Conservation (phyloP, 768 basidiomycete genomes). For the Phanerodontia chrysosporium region DNA sequence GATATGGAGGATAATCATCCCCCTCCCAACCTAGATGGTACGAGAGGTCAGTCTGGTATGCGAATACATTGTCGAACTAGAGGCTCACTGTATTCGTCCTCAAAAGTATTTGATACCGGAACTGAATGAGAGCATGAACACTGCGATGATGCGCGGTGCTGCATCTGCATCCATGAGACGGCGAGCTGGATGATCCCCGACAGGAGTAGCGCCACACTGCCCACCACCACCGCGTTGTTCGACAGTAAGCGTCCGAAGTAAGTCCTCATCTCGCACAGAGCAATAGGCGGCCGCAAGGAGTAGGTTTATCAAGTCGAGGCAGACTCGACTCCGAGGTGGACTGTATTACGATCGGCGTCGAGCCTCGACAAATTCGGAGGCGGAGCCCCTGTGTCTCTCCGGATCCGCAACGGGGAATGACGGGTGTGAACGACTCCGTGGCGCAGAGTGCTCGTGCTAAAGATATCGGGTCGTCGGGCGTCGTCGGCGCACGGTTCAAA, state of each 20-base stretch:
- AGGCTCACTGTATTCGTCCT: constrained; percentile 11
- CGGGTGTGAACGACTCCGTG: neutral
- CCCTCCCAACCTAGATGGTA: constrained; percentile 10
- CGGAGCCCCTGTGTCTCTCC: neutral
- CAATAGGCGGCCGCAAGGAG: neutral
- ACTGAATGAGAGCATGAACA: constrained; percentile 2
- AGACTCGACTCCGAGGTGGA: no score
- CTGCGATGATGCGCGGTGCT: neutral
- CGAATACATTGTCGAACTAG: no score
- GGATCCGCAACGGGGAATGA: neutral
- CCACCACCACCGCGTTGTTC: constrained; percentile 3
- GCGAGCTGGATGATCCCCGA: constrained; percentile 9
- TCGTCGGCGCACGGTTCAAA: neutral
- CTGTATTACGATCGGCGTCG: no score
- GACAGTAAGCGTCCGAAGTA: neutral
- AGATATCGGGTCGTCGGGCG: neutral
- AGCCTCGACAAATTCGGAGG: neutral
- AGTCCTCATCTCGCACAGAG: neutral
- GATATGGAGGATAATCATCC: constrained; percentile 17
- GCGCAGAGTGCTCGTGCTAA: neutral
- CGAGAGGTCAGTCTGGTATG: no score
- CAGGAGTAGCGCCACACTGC: constrained; percentile 7
- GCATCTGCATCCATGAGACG: constrained; percentile 10
- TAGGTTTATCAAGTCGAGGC: neutral
- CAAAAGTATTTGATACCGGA: constrained; percentile 6